Percentiles rank a stretch among this genome's conserved stretches.
These are phyloP conservation scores for Cyclaneusma minus DNA, from an alignment of 2,329 filamentous ascomycete species.

Conservation along the genomic window DNA sequence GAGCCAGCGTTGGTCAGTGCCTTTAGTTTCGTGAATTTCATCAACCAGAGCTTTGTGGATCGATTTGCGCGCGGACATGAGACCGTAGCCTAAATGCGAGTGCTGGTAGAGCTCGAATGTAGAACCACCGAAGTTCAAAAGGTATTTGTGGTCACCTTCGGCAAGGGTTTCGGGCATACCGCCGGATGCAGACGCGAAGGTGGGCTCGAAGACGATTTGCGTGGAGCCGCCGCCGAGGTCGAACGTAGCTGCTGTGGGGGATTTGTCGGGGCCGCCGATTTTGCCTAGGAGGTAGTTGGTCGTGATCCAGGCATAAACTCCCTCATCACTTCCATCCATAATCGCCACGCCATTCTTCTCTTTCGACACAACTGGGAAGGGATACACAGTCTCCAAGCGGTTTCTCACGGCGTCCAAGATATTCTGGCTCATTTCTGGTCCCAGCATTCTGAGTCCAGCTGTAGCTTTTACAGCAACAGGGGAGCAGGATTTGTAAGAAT, in stretches of 20 bases:
- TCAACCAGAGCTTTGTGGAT: constrained; percentile 66
- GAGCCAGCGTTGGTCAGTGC: constrained; percentile 49
- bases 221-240: constrained; percentile 94
- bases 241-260: constrained; percentile 83
- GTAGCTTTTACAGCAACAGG: constrained; percentile 97
- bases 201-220: constrained; percentile 96
- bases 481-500: constrained; percentile 79
- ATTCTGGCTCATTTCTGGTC: constrained; percentile 61
- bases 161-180: constrained; percentile 76
- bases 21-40: constrained; percentile 49
- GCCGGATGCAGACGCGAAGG: constrained; percentile 60
- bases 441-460: constrained; percentile 79
- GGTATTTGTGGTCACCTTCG: constrained; percentile 92
- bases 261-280: constrained; percentile 84
- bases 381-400: constrained; percentile 76
- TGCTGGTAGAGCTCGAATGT: constrained; percentile 93
- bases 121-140: constrained; percentile 76
- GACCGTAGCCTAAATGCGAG: constrained; percentile 89
- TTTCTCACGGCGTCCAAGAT: constrained; percentile 75
- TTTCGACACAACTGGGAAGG: constrained; percentile 81
- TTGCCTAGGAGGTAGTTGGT: constrained; percentile 97
- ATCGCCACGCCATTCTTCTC: constrained; percentile 82
- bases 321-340: constrained; percentile 95
- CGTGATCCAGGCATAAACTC: constrained; percentile 98
- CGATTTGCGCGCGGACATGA: constrained; percentile 86